Percentiles rank a stretch among this genome's conserved stretches.
These are phyloP conservation scores for Artemisia argyi DNA, from an alignment of 129 eudicot genomes.

Conservation along the genomic window DNA sequence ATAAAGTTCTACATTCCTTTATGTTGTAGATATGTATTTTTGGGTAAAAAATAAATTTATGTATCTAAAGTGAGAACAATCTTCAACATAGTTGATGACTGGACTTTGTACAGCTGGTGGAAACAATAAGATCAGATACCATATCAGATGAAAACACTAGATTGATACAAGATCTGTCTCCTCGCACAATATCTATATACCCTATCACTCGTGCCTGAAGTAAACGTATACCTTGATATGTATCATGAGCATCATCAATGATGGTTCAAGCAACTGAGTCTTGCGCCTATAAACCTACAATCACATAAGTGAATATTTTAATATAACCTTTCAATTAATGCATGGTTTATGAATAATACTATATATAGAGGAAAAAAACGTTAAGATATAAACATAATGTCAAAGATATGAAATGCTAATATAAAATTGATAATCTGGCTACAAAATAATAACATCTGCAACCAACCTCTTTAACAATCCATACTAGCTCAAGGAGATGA, in stretches of 20 bases:
- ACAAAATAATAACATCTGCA: slow-evolving; percentile 5
- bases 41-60: too few relatives aligned
- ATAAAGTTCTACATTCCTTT: background rate
- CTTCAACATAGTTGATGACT: too few relatives aligned
- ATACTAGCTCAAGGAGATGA: slow-evolving; percentile 23
- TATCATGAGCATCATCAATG: slow-evolving; percentile 36
- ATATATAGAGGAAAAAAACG: background rate
- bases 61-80: too few relatives aligned
- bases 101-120: too few relatives aligned
- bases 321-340: background rate
- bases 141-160: background rate
- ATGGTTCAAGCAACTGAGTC: slow-evolving; percentile 22
- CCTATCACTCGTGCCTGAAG: background rate
- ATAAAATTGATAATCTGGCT: background rate
- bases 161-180: background rate
- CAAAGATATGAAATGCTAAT: background rate
- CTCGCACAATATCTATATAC: background rate
- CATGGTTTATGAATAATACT: background rate
- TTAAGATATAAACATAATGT: background rate
- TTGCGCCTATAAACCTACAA: slow-evolving; percentile 30
- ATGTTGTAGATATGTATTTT: too few relatives aligned
- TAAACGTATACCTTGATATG: slow-evolving; percentile 34
- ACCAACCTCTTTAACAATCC: slow-evolving; percentile 32
- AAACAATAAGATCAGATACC: too few relatives aligned
- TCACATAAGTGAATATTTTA: background rate